A percentile compares a stretch with the other conserved stretches of the same genome.
Conservation (phyloP, 2,329 filamentous ascomycete species). For the Talaromyces marneffei region DNA sequence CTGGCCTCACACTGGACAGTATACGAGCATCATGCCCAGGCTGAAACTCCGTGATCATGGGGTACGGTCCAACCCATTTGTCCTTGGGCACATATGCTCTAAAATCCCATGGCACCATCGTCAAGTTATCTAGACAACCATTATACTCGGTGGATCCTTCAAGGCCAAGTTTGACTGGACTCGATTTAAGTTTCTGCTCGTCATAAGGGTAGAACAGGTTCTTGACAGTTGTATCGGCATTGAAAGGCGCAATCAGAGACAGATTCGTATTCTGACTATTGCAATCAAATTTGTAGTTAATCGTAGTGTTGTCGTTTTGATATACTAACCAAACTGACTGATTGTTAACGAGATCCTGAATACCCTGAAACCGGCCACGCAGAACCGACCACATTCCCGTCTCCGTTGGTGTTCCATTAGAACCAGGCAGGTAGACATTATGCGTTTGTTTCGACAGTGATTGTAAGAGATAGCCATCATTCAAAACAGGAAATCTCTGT, state of each 20-base stretch:
- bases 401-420: constrained; percentile 49
- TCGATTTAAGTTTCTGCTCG: constrained; percentile 45
- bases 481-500: constrained; percentile 51
- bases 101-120: constrained; percentile 53
- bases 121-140: constrained; percentile 52
- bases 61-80: constrained; percentile 47
- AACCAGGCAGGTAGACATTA: constrained; percentile 48
- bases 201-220: constrained; percentile 50
- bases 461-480: constrained; percentile 53
- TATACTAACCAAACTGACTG: constrained; percentile 44
- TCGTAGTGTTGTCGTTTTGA: constrained; percentile 43
- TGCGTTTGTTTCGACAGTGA: constrained; percentile 54
- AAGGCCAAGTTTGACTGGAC: constrained; percentile 43
- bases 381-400: constrained; percentile 57
- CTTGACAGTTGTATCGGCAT: constrained; percentile 50
- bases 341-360: constrained; percentile 50
- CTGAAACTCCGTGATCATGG: constrained; percentile 55
- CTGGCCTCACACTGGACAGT: constrained; percentile 41
- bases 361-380: constrained; percentile 45
- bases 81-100: constrained; percentile 54
- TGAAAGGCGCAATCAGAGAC: constrained; percentile 53
- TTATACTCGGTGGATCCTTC: constrained; percentile 45
- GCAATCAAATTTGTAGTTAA: constrained; percentile 55
- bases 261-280: constrained; percentile 33
- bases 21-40: constrained; percentile 58